A percentile compares a stretch with the other conserved stretches of the same genome.
These are phyloP conservation scores for Conringia planisiliqua DNA, from an alignment of 345 rosid species.

Conservation along the genomic window DNA sequence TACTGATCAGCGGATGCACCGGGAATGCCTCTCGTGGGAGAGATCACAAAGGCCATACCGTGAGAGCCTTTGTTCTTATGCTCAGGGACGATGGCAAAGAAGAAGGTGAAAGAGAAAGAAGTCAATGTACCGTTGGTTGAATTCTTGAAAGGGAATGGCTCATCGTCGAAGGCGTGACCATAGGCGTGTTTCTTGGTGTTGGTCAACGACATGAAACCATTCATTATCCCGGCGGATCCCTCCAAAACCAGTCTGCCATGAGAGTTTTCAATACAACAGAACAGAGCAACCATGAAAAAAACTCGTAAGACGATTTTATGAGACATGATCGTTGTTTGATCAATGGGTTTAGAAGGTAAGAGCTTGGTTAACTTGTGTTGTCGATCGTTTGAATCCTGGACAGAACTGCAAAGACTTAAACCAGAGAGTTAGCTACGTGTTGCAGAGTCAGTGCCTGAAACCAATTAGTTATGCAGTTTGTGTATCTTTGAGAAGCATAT, in stretches of 20 bases:
- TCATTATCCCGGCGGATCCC: neutral
- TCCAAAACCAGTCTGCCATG: neutral
- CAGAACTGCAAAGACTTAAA: too few relatives aligned
- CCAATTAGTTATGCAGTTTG: too few relatives aligned
- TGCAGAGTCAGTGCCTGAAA: too few relatives aligned
- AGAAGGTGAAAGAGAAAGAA: conserved; percentile 75
- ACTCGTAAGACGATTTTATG: neutral
- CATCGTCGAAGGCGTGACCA: conserved; percentile 67
- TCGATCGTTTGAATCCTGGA: neutral
- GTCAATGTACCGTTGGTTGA: conserved; percentile 24
- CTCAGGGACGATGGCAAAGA: conserved; percentile 59
- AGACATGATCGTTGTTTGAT: conserved; percentile 3
- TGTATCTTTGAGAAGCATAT: too few relatives aligned
- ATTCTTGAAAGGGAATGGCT: conserved; percentile 46
- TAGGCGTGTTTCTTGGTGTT: conserved; percentile 38
- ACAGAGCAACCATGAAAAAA: neutral
- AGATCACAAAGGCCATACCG: conserved; percentile 68
- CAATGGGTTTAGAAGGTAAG: neutral
- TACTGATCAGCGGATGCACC: conserved; percentile 56
- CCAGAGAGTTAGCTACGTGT: too few relatives aligned
- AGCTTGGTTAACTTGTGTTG: neutral
- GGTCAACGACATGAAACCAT: conserved; percentile 53
- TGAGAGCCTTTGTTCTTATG: conserved; percentile 57
- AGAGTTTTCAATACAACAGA: neutral
- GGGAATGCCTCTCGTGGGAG: conserved; percentile 43